Evolutionary conservation across 768 basidiomycete genomes (phyloP).

Genomic region (Mycena vulgaris): DNA sequence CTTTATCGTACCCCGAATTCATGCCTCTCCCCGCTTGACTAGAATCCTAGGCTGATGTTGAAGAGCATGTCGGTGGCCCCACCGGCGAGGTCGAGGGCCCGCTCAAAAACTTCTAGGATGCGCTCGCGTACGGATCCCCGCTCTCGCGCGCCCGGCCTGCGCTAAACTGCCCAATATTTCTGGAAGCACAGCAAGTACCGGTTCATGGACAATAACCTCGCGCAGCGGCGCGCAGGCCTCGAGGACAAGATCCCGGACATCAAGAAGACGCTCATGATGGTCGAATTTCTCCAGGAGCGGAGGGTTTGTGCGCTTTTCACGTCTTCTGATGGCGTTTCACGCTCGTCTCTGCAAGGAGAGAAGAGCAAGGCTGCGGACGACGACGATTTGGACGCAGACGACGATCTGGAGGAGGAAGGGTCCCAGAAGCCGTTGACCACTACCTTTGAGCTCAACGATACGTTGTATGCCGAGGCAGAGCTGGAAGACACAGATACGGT

Average conservation of each 20-base stretch:
- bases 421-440: slow-evolving; percentile 75
- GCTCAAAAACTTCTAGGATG: slow-evolving; percentile 90
- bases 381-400: slow-evolving; percentile 62
- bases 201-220: slow-evolving; percentile 94
- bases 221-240: slow-evolving; percentile 82
- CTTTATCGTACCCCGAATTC: slow-evolving; percentile 81
- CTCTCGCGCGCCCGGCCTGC: slow-evolving; percentile 31
- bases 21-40: slow-evolving; percentile 11
- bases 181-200: slow-evolving; percentile 91
- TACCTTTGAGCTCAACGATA: slow-evolving; percentile 97
- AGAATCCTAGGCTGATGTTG: slow-evolving; percentile 81
- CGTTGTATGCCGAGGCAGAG: slow-evolving; percentile 92
- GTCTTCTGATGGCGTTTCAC: slow-evolving; percentile 9
- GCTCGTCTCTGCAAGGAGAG: slow-evolving; percentile 66
- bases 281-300: slow-evolving; percentile 82
- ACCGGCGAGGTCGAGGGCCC: slow-evolving; percentile 85
- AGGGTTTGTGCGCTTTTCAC: slow-evolving; percentile 62
- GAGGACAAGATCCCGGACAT: slow-evolving; percentile 98
- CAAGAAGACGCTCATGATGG: slow-evolving; percentile 91
- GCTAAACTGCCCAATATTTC: slow-evolving; percentile 38
- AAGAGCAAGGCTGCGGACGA: slow-evolving; percentile 64
- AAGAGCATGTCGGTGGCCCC: slow-evolving; percentile 85
- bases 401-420: slow-evolving; percentile 66
- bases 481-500: slow-evolving; percentile 91
- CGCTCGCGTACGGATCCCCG: slow-evolving; percentile 82